Evolutionary conservation across 805 yeast genomes (phyloP), one percentile per base, ranked within the genome.

Genomic region (Yarrowia sp.): DNA sequence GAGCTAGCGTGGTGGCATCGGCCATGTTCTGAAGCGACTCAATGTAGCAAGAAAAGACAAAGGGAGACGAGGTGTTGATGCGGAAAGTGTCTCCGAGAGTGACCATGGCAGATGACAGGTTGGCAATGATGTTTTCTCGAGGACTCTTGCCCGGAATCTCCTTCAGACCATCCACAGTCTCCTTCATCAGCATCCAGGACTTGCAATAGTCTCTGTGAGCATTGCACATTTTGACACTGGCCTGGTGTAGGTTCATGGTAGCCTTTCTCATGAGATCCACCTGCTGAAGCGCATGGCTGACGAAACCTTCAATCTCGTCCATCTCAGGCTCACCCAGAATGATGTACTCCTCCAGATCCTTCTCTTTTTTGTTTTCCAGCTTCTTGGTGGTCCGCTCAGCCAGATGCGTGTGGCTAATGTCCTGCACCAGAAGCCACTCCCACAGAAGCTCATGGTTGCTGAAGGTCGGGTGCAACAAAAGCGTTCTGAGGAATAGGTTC

Each of bases 401-500:
- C 53, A 70, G 50, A 66, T 71, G 72, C 12, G 72, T 68, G 36
- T 71, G 69, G 32, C 72, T 69, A n/a, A 71, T 67, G 35, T 70
- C 76, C 50, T 70, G 75, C n/a, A 72, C 72, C 32, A 73, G 67
- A 22, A 71, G 73, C 71, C 84, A 85, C 64, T 81, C 82, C 82
- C 83, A 80, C 8, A 84, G 46, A 10, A 82, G 72, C 41, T 78
- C 82, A 70, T 81, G 79, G 4, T 77, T 73, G 5, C 74, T 58
- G 16, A 80, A 73, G 4, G 79, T 75, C 14, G 79, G 79, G 71
- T 79, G 86, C 52, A 78, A 75, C 8, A 78, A 70, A 4, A 87
- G 70, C n/a, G 81, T 75, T 19, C 81, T 76, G 14, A 89, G 74
- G 43, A 87, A 78, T 8, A 82, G 71, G 71, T 88, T 88, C 43